Percentiles rank a stretch among this genome's conserved stretches.
Evolutionary conservation across 441 rosid genomes (phyloP).

Genomic region (Mallotus japonicus): DNA sequence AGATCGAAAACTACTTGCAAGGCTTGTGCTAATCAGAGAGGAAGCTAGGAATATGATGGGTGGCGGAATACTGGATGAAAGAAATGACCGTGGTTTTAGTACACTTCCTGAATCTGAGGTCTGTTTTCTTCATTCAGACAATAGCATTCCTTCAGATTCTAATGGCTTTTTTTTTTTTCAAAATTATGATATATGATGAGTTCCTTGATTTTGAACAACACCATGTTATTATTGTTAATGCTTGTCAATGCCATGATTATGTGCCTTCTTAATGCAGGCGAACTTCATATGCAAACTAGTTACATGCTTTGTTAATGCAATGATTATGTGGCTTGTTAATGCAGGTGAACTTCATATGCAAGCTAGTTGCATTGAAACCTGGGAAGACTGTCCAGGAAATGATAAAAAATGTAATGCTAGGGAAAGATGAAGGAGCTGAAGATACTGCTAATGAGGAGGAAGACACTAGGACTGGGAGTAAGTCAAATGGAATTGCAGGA

Average conservation of each 20-base stretch:
- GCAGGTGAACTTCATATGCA: conserved; percentile 91
- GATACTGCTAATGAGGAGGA: conserved; percentile 38
- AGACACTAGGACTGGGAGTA: conserved; percentile 29
- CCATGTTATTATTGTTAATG: background rate
- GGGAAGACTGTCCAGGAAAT: conserved; percentile 73
- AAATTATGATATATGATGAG: background rate
- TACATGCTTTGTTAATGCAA: conserved; percentile 26
- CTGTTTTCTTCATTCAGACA: conserved; percentile 13
- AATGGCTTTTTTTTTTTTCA: background rate
- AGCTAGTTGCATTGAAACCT: conserved; percentile 85
- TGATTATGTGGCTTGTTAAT: conserved; percentile 11
- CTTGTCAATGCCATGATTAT: conserved; percentile 9
- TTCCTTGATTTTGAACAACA: background rate
- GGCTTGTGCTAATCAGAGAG: conserved; percentile 92
- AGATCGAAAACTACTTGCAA: conserved; percentile 82
- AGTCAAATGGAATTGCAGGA: conserved; percentile 60
- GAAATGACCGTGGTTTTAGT: conserved; percentile 90
- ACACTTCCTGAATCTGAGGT: conserved; percentile 97
- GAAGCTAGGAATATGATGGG: conserved; percentile 98
- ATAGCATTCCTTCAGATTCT: conserved; percentile 12
- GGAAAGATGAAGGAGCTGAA: conserved; percentile 93
- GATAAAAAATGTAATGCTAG: conserved; percentile 89
- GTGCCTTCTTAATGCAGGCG: conserved; percentile 47
- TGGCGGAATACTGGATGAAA: conserved; percentile 93
- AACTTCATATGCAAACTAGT: conserved; percentile 89